Evolutionary conservation across 257 asterid genomes (phyloP), one percentile per base, ranked within the genome.

Genomic region (Lycium ferocissimum): DNA sequence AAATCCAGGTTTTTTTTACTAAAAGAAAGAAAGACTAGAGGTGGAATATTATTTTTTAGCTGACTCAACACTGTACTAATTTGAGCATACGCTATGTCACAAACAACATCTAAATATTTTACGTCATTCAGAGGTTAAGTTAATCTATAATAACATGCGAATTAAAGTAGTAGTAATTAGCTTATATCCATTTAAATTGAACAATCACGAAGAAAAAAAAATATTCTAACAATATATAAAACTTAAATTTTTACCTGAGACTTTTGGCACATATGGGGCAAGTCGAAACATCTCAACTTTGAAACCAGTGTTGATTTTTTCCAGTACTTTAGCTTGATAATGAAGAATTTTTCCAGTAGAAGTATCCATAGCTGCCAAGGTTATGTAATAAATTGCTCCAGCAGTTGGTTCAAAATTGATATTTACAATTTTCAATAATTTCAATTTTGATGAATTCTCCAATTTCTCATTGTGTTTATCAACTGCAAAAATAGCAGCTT

Each of bases 371-470:
- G 83, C 80, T 78, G 49, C 63, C 53, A 85, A 62, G 62, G 92
- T 88, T 14, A 91, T 83, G 62, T 89, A 91, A 87, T 88, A 91
- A 47, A 88, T 20, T 14, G 89, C 84, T 81, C 90, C 91, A 69
- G 91, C 94, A 63, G 86, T 0, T n/a, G 94, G 88, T 67, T 89
- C 90, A 83, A 49, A 70, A 87, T 91, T 91, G 6, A 91, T 84
- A 83, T 81, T 89, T 58, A 72, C 59, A 12, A 87, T 89, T 53
- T 14, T 54, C 53, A 51, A 51, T 12, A 76, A 14, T 47, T 53
- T 18, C 9, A 54, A 87, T 78, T 33, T 53, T 63, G 47, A 89
- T 49, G 26, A 5, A 72, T 51, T 15, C 35, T 79, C 81, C 7
- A 79, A 14, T 51, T 84, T 69, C 13, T 75, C 86, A 84, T 87